A percentile compares a stretch with the other conserved stretches of the same genome.
phyloP scores from a whole-genome alignment of 495 filamentous ascomycete genomes.

The Neurospora sp. region DNA sequence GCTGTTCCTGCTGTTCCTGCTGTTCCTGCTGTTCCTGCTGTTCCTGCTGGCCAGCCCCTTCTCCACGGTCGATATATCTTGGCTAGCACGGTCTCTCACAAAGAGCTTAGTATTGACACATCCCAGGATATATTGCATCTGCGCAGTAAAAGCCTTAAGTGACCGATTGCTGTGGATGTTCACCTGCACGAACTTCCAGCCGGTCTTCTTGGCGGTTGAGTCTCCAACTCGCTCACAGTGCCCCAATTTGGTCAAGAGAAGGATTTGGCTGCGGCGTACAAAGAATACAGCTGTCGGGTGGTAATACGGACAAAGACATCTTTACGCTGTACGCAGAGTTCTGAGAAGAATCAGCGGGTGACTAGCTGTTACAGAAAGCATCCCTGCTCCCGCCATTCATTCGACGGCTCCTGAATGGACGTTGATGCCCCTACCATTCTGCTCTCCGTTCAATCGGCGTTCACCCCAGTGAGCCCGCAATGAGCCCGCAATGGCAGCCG shows the following conservation, averaged over 20 bases:
- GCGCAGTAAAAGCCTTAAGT: neutral
- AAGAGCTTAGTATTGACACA: neutral
- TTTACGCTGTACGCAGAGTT: neutral
- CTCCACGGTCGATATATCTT: neutral
- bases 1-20: neutral
- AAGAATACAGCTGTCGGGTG: neutral
- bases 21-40: neutral
- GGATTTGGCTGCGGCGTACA: neutral
- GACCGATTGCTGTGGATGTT: neutral
- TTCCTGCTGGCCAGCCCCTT: neutral
- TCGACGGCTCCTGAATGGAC: neutral
- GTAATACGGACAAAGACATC: neutral
- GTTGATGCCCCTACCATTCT: neutral
- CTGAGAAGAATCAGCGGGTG: neutral
- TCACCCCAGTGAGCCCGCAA: neutral
- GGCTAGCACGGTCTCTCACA: neutral
- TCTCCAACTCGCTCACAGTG: neutral
- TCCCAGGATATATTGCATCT: neutral
- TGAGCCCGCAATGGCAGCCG: neutral
- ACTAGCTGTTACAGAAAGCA: neutral
- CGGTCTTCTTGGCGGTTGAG: neutral
- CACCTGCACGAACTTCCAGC: neutral
- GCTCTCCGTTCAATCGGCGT: neutral
- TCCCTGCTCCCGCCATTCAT: neutral
- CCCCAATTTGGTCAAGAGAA: neutral